Conservation (phyloP, 2,329 filamentous ascomycete genomes). For the Trichoderma cornu-damae region DNA sequence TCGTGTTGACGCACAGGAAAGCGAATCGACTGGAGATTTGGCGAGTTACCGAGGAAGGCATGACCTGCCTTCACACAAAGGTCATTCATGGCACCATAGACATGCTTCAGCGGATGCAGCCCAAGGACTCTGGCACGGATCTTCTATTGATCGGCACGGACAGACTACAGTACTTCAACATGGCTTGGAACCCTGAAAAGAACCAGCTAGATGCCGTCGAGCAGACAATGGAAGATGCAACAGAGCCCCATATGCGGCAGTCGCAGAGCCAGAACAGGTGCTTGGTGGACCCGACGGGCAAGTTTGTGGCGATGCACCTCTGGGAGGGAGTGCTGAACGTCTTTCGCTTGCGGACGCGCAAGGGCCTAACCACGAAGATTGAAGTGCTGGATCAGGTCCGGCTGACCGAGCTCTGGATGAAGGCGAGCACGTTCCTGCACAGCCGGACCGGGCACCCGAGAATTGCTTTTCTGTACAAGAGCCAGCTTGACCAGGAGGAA, state of each 20-base stretch:
- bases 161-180: conserved; percentile 82
- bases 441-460: conserved; percentile 54
- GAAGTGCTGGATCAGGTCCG: conserved; percentile 51
- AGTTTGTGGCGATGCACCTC: conserved; percentile 52
- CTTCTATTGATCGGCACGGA: conserved; percentile 91
- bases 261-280: conserved; percentile 79
- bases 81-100: conserved; percentile 80
- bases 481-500: conserved; percentile 46
- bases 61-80: conserved; percentile 62
- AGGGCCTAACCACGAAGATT: conserved; percentile 41
- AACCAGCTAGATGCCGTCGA: conserved; percentile 48
- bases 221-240: conserved; percentile 47
- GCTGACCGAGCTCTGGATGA: conserved; percentile 56
- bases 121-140: conserved; percentile 68
- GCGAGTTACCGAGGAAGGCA: conserved; percentile 58
- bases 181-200: conserved; percentile 68
- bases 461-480: conserved; percentile 56
- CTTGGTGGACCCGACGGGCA: conserved; percentile 73
- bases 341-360: conserved; percentile 45
- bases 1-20: conserved; percentile 51
- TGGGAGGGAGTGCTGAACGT: conserved; percentile 58
- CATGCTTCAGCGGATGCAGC: conserved; percentile 75
- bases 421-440: conserved; percentile 52
- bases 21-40: conserved; percentile 84
- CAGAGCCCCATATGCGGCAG: conserved; percentile 63